A percentile compares a stretch with the other conserved stretches of the same genome.
Evolutionary conservation across 1,284 basidiomycete species (phyloP).

Genomic region (Spongiforma sp.): DNA sequence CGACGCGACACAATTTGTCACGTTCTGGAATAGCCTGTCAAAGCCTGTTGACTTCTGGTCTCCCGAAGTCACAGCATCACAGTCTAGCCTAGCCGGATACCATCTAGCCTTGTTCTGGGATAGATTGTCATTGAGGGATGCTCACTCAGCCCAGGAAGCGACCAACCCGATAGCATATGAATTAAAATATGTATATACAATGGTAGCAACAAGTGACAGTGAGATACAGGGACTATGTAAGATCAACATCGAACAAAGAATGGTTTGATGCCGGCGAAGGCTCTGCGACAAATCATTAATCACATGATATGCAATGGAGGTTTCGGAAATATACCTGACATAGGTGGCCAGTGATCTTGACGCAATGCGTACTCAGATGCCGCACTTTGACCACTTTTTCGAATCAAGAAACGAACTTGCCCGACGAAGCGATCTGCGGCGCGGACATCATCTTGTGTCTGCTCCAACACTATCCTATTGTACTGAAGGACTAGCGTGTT

Average conservation of each 20-base stretch:
- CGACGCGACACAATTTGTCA: background rate
- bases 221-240: background rate
- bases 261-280: background rate
- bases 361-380: background rate
- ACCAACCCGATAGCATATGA: no score
- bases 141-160: background rate
- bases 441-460: background rate
- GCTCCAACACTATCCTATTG: background rate
- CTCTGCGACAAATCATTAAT: background rate
- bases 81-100: background rate
- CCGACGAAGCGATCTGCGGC: background rate
- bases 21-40: background rate
- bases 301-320: background rate
- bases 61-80: background rate
- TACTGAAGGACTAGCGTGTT: background rate
- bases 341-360: background rate
- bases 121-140: background rate
- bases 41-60: background rate
- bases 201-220: background rate
- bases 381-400: conserved; percentile 1
- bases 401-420: background rate
- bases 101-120: background rate
- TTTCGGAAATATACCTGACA: background rate
- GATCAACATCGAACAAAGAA: background rate
- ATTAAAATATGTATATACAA: background rate